A percentile compares a stretch with the other conserved stretches of the same genome.
These are phyloP conservation scores for Coemansia sp. DNA, from an alignment of 192 early-diverging fungal genomes.

Conservation along the genomic window DNA sequence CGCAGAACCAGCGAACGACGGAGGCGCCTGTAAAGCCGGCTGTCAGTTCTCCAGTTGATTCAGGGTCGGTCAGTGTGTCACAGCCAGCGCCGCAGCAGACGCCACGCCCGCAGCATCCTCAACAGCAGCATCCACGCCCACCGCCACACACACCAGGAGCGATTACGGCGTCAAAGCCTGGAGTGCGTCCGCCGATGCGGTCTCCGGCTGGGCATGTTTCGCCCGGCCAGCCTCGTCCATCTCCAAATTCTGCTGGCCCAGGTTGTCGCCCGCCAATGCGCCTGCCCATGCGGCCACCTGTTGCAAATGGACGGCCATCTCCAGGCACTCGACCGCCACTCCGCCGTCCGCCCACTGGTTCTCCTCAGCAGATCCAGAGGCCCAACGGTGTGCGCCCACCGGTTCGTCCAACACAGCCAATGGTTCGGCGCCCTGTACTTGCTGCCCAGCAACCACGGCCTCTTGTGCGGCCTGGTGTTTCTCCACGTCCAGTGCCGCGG, in stretches of 20 bases:
- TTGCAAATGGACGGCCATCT: background rate
- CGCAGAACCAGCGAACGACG: conserved; percentile 24
- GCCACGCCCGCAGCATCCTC: conserved; percentile 8
- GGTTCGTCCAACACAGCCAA: background rate
- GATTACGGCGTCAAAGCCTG: background rate
- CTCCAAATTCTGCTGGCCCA: background rate
- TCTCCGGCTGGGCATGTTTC: background rate
- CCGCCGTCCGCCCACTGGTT: background rate
- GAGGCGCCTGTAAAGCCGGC: background rate
- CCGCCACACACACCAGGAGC: conserved; percentile 1
- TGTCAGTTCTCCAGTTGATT: background rate
- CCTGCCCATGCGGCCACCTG: conserved; percentile 1
- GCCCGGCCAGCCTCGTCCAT: background rate
- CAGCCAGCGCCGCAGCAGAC: background rate
- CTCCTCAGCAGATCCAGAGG: conserved; percentile 2
- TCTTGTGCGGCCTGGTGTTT: too few relatives aligned
- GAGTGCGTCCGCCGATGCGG: conserved; percentile 1
- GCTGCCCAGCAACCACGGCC: too few relatives aligned
- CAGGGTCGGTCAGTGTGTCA: background rate
- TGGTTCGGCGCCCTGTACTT: too few relatives aligned
- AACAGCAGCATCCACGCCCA: background rate
- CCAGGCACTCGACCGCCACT: background rate
- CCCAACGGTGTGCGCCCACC: conserved; percentile 6
- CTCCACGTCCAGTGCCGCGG: too few relatives aligned
- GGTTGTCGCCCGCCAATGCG: conserved; percentile 7